Evolutionary conservation across 208 protist species (phyloP).

Genomic region (Leptomonas pyrrhocoris): DNA sequence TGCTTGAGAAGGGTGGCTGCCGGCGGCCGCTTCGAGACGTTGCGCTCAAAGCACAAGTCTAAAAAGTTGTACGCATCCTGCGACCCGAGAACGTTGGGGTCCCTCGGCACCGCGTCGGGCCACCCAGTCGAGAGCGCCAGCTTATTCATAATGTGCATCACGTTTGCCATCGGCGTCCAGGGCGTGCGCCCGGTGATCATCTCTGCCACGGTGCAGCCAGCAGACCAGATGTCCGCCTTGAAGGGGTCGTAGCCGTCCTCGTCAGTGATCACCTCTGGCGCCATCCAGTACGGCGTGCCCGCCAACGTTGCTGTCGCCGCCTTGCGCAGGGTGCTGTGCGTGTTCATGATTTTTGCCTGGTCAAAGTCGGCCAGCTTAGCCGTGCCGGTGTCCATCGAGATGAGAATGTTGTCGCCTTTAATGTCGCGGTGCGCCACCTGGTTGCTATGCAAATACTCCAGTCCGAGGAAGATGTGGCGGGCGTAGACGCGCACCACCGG

Average conservation of each 20-base stretch:
- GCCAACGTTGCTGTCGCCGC: slow-evolving; percentile 87
- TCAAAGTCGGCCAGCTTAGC: slow-evolving; percentile 99
- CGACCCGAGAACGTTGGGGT: slow-evolving; percentile 72
- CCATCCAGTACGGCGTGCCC: slow-evolving; percentile 93
- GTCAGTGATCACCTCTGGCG: slow-evolving; percentile 91
- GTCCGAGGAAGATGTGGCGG: slow-evolving; percentile 87
- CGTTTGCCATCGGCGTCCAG: slow-evolving; percentile 82
- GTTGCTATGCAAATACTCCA: slow-evolving; percentile 89
- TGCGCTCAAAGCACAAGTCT: slow-evolving; percentile 84
- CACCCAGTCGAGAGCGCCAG: slow-evolving; percentile 87
- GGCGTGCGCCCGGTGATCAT: slow-evolving; percentile 89
- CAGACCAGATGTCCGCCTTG: slow-evolving; percentile 92
- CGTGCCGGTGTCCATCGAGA: slow-evolving; percentile 92
- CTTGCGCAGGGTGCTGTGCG: slow-evolving; percentile 80
- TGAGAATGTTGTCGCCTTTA: slow-evolving; percentile 93
- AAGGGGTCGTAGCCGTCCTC: slow-evolving; percentile 91
- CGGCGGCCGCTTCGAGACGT: slow-evolving; percentile 74
- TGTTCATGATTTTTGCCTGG: slow-evolving; percentile 94
- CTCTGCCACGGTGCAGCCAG: slow-evolving; percentile 90
- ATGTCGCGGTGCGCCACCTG: slow-evolving; percentile 91
- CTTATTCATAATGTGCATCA: slow-evolving; percentile 94
- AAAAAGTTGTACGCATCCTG: slow-evolving; percentile 86
- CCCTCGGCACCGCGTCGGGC: slow-evolving; percentile 89
- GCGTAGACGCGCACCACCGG: slow-evolving; percentile 85
- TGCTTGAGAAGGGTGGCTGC: slow-evolving; percentile 76